phyloP scores from a whole-genome alignment of 257 asterid genomes.

The Leptodermis oblonga region DNA sequence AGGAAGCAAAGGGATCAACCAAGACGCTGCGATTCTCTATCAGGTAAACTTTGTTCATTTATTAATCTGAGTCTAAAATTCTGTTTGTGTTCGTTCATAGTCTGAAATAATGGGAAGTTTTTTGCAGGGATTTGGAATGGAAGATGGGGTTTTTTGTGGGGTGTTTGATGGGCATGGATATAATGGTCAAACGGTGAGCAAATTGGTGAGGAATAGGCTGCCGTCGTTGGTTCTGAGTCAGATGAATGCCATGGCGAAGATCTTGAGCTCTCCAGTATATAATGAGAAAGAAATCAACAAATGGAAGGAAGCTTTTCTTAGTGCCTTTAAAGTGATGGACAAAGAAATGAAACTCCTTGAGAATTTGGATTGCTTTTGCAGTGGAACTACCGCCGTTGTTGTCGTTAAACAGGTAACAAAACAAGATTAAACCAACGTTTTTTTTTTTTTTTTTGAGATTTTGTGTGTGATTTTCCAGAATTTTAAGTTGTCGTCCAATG shows the following conservation, averaged over 20 bases:
- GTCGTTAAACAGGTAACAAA: conserved; percentile 59
- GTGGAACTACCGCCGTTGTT: conserved; percentile 73
- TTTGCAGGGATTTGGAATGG: conserved; percentile 64
- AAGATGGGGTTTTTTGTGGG: conserved; percentile 56
- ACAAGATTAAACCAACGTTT: background rate
- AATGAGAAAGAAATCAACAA: conserved; percentile 34
- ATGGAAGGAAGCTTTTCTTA: conserved; percentile 65
- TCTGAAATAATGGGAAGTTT: background rate
- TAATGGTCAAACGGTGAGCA: conserved; percentile 67
- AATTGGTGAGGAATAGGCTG: conserved; percentile 58
- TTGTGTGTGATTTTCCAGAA: too few species aligned
- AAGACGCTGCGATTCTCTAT: conserved; percentile 66
- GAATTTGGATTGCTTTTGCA: conserved; percentile 51
- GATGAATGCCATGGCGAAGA: conserved; percentile 34
- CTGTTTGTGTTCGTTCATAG: background rate
- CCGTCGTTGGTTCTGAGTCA: conserved; percentile 56
- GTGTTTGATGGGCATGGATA: conserved; percentile 90
- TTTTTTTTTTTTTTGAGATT: too few species aligned
- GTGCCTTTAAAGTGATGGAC: conserved; percentile 64
- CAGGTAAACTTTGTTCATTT: conserved; percentile 36
- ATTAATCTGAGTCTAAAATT: background rate
- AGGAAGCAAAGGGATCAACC: conserved; percentile 72
- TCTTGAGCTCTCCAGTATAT: conserved; percentile 17
- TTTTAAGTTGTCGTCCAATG: background rate
- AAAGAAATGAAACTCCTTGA: conserved; percentile 51